Percentiles rank a stretch among this genome's conserved stretches.
These are phyloP conservation scores for Kokia cookei DNA, from an alignment of 441 rosid genomes.

Conservation along the genomic window DNA sequence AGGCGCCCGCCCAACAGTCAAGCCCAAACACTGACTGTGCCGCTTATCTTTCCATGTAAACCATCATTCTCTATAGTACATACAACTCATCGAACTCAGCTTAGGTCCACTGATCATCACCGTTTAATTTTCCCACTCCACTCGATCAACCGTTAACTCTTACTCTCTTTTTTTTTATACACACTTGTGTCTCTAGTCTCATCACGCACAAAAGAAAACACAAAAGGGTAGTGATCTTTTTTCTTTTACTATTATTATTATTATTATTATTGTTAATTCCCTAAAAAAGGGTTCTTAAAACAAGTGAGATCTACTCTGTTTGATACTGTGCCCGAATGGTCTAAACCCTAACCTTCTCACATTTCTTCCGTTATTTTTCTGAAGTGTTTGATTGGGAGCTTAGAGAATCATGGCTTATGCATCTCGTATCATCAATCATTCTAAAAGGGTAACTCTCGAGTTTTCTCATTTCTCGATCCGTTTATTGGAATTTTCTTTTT, in stretches of 20 bases:
- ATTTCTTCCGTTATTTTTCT: neutral
- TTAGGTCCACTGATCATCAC: neutral
- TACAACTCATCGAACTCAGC: neutral
- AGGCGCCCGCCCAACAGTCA: neutral
- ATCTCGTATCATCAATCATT: constrained; percentile 52
- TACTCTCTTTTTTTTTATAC: neutral
- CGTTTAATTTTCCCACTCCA: neutral
- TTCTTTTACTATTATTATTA: neutral
- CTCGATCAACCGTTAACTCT: neutral
- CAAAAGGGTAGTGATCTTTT: neutral
- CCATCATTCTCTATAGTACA: neutral
- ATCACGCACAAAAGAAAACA: neutral
- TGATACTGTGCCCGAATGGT: neutral
- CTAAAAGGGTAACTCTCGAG: constrained; percentile 40
- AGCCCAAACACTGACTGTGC: neutral
- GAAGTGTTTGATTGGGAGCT: constrained; percentile 2
- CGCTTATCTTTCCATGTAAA: neutral
- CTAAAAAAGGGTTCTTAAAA: neutral
- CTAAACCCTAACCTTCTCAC: neutral
- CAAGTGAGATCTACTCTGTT: neutral
- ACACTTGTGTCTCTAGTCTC: neutral
- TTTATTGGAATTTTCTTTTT: neutral
- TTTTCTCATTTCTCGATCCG: neutral
- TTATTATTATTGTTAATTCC: neutral
- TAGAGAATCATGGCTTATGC: constrained; percentile 47